These are phyloP conservation scores for Candida gigantensis DNA, from an alignment of 1,139 yeast species.

Conservation along the genomic window DNA sequence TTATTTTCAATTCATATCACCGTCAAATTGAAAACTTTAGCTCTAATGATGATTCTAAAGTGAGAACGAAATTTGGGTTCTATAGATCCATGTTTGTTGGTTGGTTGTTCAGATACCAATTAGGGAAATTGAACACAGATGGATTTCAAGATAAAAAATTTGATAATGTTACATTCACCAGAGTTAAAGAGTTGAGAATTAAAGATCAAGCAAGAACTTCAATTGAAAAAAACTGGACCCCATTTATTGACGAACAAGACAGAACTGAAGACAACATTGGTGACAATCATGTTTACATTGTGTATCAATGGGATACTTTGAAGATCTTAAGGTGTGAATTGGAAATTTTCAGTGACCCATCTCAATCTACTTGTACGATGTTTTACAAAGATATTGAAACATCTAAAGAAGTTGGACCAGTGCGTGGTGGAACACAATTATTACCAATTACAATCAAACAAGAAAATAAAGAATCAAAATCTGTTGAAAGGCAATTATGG, in stretches of 20 bases:
- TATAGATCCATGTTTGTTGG: slow-evolving; percentile 31
- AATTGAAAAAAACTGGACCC: slow-evolving; percentile 48
- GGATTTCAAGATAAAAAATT: slow-evolving; percentile 16
- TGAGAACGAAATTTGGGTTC: slow-evolving; percentile 9
- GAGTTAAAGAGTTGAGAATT: slow-evolving; percentile 27
- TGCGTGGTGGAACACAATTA: slow-evolving; percentile 42
- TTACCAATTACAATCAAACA: slow-evolving; percentile 17
- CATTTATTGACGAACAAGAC: slow-evolving; percentile 30
- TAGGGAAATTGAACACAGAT: slow-evolving; percentile 29
- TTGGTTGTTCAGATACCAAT: slow-evolving; percentile 34
- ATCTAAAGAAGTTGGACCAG: slow-evolving; percentile 26
- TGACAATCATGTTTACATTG: slow-evolving; percentile 32
- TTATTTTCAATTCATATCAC: slow-evolving; percentile 34
- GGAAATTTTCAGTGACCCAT: slow-evolving; percentile 16
- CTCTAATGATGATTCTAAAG: slow-evolving; percentile 6
- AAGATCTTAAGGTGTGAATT: slow-evolving; percentile 38
- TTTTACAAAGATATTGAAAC: slow-evolving; percentile 22
- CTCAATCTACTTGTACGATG: slow-evolving; percentile 32
- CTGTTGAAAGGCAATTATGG: slow-evolving; percentile 29
- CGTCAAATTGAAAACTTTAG: slow-evolving; percentile 15
- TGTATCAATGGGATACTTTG: slow-evolving; percentile 41
- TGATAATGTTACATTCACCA: slow-evolving; percentile 23
- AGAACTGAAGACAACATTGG: slow-evolving; percentile 16
- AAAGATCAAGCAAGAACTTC: slow-evolving; percentile 15
- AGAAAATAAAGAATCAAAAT: not conserved